Percentiles rank a stretch among this genome's conserved stretches.
phyloP scores from a whole-genome alignment of 73 alveolate species.

The Stentor roeselii region DNA sequence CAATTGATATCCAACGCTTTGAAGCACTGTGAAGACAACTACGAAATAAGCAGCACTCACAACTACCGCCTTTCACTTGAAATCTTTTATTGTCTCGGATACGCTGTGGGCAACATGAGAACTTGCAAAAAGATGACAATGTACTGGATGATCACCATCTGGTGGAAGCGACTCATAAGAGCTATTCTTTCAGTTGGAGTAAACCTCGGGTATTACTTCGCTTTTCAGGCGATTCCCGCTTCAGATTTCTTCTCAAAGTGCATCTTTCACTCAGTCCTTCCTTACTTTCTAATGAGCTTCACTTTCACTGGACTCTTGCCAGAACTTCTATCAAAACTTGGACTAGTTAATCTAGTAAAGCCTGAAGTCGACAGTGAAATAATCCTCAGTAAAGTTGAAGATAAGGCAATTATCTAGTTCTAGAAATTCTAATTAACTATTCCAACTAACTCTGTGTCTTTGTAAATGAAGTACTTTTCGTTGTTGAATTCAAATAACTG shows the following conservation, averaged over 20 bases:
- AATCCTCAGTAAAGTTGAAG: not conserved
- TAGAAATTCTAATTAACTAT: constrained; percentile 26
- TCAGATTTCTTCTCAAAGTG: not conserved
- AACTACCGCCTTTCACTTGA: not conserved
- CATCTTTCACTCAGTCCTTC: not conserved
- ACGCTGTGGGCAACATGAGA: not conserved
- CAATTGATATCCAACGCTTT: not conserved
- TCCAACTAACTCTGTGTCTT: constrained; percentile 82
- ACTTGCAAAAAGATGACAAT: not conserved
- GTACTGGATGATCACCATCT: not conserved
- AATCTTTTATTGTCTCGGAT: not conserved
- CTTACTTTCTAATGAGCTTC: not conserved
- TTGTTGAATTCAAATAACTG: constrained; percentile 58
- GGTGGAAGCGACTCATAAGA: not conserved
- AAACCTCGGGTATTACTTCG: not conserved
- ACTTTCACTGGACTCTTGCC: not conserved
- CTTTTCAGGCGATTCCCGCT: not conserved
- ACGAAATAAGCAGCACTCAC: not conserved
- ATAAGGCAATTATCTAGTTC: not conserved
- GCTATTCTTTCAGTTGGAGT: constrained; percentile 7
- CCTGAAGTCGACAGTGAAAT: not conserved
- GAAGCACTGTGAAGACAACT: constrained; percentile 7
- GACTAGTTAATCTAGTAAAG: not conserved
- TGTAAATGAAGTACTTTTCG: constrained; percentile 63
- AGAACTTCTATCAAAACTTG: not conserved